Base-by-base conservation (phyloP, 2,329 filamentous ascomycete genomes). In the Arthrinium puccinioides region DNA sequence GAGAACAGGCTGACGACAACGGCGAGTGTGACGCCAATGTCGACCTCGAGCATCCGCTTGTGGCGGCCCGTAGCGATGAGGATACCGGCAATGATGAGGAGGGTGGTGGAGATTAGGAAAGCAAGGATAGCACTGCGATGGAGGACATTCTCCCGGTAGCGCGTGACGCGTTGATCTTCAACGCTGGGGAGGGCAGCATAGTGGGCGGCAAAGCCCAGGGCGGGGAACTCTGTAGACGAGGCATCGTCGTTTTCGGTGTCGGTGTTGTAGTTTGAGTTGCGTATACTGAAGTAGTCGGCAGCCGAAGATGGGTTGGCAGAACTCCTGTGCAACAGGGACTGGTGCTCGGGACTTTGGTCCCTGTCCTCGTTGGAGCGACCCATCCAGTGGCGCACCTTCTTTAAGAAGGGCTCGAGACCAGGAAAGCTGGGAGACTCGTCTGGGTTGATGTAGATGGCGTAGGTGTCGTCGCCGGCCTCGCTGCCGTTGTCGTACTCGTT, bases 401-500 rank as follows among this genome's bases (percentile, higher is more conserved):
- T 66, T 25, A 76, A 60, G 4, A 75, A 74, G 9, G 57, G 53
- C 4, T 60, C 56, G 24, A 86, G 61, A 11, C 84, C 81, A 0
- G 82, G 78, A 38, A 85, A 83, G 23, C 63, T 63, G 14, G 61
- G 52, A 9, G 71, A 66, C 2, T 74, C 74, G 47, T 86, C 72
- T 0, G 85, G 84, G 52, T 89, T 74, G 41, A 90, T 67, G 50
- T 86, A 87, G 47, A 92, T 80, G 30, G 77, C 72, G 56, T 87
- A 92, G 29, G 78, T 70, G 11, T 70, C 62, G 3, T 72, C 77
- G 34, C 70, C 74, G 3, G 61, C 64, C 38, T 88, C 84, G 54
- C 86, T 87, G 8, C 84, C 84, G 54, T 89, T 65, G 47, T 94
- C 87, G 57, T 90, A 92, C 57, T 94, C 87, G 57, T 86, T 90